Conservation (phyloP, 768 basidiomycete genomes). For the Goffeauzyma gilvescens region DNA sequence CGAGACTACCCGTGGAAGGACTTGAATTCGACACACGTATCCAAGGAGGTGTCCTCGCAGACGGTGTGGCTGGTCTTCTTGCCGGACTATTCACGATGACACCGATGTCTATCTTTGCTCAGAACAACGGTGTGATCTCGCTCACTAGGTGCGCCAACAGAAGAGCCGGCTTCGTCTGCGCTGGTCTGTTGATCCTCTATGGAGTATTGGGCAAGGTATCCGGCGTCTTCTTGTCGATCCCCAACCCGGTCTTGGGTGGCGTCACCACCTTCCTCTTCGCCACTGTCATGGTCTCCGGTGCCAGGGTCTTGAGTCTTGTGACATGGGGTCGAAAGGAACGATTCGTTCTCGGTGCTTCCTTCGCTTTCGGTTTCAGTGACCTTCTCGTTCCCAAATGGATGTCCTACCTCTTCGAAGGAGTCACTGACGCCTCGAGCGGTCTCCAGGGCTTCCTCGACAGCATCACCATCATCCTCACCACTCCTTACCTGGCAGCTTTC, state of each 20-base stretch:
- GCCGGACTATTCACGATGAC: slow-evolving; percentile 65
- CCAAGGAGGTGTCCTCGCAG: slow-evolving; percentile 60
- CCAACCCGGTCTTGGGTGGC: slow-evolving; percentile 59
- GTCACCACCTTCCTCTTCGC: slow-evolving; percentile 77
- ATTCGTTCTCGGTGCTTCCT: slow-evolving; percentile 50
- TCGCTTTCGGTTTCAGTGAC: slow-evolving; percentile 54
- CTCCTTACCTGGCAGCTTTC: slow-evolving; percentile 49
- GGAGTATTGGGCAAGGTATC: slow-evolving; percentile 65
- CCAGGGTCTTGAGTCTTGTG: slow-evolving; percentile 37
- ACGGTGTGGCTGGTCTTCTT: slow-evolving; percentile 62
- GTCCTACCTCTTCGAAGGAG: slow-evolving; percentile 50
- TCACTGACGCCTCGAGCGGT: slow-evolving; percentile 39
- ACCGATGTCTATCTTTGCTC: slow-evolving; percentile 61
- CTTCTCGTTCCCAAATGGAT: slow-evolving; percentile 49
- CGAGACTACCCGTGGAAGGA: slow-evolving; percentile 52
- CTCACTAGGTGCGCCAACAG: slow-evolving; percentile 71
- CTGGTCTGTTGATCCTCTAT: slow-evolving; percentile 57
- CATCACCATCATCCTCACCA: slow-evolving; percentile 60
- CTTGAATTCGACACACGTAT: slow-evolving; percentile 61
- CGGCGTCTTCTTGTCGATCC: slow-evolving; percentile 68
- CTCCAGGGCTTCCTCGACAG: slow-evolving; percentile 53
- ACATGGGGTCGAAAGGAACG: slow-evolving; percentile 44
- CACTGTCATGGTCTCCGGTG: slow-evolving; percentile 49
- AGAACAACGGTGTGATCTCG: slow-evolving; percentile 40
- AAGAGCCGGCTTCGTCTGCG: slow-evolving; percentile 59